phyloP scores from a whole-genome alignment of 2,329 filamentous ascomycete species.

The Capronia epimyces region DNA sequence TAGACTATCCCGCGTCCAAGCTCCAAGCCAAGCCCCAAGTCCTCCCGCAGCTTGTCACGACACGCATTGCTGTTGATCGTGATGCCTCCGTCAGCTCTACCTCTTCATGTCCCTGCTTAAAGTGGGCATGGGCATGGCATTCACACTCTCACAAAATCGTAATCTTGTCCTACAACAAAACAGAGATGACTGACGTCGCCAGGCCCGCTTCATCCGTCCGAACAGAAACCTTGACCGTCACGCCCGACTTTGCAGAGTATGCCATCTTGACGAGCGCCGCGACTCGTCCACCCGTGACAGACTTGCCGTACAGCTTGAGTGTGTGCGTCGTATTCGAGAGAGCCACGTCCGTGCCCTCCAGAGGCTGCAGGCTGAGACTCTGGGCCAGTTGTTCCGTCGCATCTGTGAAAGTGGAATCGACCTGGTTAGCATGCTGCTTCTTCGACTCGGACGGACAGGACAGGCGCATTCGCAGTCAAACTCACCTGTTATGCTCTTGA shows the following conservation, averaged over 20 bases:
- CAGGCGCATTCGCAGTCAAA: conserved; percentile 25
- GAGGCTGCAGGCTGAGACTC: conserved; percentile 79
- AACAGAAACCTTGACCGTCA: conserved; percentile 92
- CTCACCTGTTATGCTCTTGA: conserved; percentile 89
- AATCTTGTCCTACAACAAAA: conserved; percentile 18
- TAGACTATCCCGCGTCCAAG: too few relatives aligned
- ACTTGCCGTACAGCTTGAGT: conserved; percentile 94
- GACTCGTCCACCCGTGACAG: conserved; percentile 81
- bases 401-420: conserved; percentile 51
- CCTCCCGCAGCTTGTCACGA: too few relatives aligned
- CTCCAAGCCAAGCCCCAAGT: too few relatives aligned
- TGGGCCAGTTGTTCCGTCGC: conserved; percentile 87
- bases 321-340: conserved; percentile 86
- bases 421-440: conserved; percentile 1
- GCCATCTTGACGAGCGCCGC: conserved; percentile 88
- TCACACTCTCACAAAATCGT: too few relatives aligned
- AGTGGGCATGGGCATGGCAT: too few relatives aligned
- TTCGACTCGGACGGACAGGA: not conserved
- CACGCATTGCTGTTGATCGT: too few relatives aligned
- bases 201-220: conserved; percentile 90
- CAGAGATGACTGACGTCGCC: conserved; percentile 44
- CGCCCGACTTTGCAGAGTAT: conserved; percentile 82
- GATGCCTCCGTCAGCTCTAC: too few relatives aligned
- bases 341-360: conserved; percentile 89
- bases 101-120: too few relatives aligned